Conservation (phyloP, 306 rosid genomes). For the Datisca glomerata region DNA sequence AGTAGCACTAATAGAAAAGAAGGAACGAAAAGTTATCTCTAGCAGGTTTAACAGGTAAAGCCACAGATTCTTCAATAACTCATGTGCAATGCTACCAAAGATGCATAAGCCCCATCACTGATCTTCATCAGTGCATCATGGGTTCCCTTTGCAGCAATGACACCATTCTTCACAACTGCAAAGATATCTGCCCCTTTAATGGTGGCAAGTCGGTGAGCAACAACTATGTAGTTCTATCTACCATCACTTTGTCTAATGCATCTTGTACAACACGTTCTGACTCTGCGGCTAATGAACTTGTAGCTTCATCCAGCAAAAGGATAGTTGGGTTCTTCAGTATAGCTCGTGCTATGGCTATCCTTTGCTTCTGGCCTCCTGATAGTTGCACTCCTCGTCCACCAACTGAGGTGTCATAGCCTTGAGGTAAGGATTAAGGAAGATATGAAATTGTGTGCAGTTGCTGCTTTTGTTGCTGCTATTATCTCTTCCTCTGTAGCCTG, state of each 20-base stretch:
- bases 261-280: constrained; percentile 46
- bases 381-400: constrained; percentile 50
- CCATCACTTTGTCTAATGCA: constrained; percentile 30
- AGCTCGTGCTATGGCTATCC: constrained; percentile 57
- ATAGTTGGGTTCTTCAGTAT: constrained; percentile 34
- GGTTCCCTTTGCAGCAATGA: constrained; percentile 6
- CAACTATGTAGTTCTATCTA: constrained; percentile 40
- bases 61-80: constrained; percentile 2
- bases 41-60: no score
- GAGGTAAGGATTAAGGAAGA: no score
- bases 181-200: constrained; percentile 31
- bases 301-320: constrained; percentile 55
- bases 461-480: constrained; percentile 10
- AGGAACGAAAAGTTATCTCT: no score
- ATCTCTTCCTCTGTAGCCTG: constrained; percentile 10
- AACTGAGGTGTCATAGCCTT: constrained; percentile 18
- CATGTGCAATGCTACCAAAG: constrained; percentile 6
- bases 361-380: constrained; percentile 62
- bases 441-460: constrained; percentile 16
- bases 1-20: no score
- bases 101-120: constrained; percentile 8
- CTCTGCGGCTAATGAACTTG: constrained; percentile 55
- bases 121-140: not conserved
- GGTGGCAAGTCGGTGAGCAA: constrained; percentile 56
- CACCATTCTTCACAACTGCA: constrained; percentile 27